phyloP scores from a whole-genome alignment of 2,329 filamentous ascomycete species.

The Colletotrichum sp. region DNA sequence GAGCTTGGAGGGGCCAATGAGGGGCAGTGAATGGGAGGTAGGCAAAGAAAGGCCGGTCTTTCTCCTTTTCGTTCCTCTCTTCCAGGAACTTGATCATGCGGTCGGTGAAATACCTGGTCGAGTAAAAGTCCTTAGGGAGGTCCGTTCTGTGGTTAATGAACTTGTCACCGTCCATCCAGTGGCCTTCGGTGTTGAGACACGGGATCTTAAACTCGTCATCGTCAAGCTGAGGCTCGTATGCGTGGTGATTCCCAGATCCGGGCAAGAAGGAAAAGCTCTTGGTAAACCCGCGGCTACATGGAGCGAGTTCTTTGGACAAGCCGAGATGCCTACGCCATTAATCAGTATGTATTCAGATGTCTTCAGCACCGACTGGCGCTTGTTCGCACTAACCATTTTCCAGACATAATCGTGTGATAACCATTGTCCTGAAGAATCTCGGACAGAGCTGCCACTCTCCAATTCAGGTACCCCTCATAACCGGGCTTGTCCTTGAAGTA shows the following conservation, averaged over 20 bases:
- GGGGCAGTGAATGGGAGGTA: slow-evolving; percentile 58
- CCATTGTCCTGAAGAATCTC: slow-evolving; percentile 33
- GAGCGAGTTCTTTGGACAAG: slow-evolving; percentile 34
- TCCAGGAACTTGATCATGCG: slow-evolving; percentile 44
- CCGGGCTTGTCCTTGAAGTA: slow-evolving; percentile 25
- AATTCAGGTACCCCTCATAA: slow-evolving; percentile 37
- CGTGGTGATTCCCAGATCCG: slow-evolving; percentile 57
- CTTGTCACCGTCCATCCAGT: slow-evolving; percentile 47
- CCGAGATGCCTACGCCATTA: slow-evolving; percentile 37
- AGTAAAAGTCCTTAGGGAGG: slow-evolving; percentile 49
- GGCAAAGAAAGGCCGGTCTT: slow-evolving; percentile 49
- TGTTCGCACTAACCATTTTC: slow-evolving; percentile 30
- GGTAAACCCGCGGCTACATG: slow-evolving; percentile 44
- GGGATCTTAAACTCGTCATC: slow-evolving; percentile 1
- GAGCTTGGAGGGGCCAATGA: slow-evolving; percentile 59
- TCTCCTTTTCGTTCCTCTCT: slow-evolving; percentile 41
- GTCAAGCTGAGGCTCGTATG: slow-evolving; percentile 48
- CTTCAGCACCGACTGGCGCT: not conserved
- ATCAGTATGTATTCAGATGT: not conserved
- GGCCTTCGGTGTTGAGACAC: not conserved
- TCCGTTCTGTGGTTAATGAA: slow-evolving; percentile 37
- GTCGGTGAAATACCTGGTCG: slow-evolving; percentile 46
- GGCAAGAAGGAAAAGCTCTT: slow-evolving; percentile 45
- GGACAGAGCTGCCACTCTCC: slow-evolving; percentile 29
- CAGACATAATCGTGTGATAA: slow-evolving; percentile 34